Base-by-base conservation (phyloP, 352 stramenopile species). In the Stephanocyclus meneghinianus region DNA sequence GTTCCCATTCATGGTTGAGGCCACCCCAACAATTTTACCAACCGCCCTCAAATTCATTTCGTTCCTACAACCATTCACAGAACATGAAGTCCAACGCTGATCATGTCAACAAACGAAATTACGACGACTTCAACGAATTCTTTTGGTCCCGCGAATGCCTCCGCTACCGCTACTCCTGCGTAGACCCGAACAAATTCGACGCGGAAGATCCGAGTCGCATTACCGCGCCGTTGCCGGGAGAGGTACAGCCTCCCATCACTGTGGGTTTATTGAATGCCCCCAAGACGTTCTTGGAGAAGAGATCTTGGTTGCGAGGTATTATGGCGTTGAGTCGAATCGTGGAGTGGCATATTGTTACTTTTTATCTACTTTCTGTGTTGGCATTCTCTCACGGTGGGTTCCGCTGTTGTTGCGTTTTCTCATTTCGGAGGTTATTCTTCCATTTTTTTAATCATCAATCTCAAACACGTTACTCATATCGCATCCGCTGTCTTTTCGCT, bases 121-220 rank as follows among this genome's bases (percentile, higher is more conserved):
- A 99, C 48, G 97, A 99, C 55, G 97, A 99, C 79, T 98, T 99
- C 76, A 99, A 99, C 87, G 97, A 99, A 90, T 99, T 99, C 79
- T 99, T 99, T 81, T 99, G 97, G 97, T 97, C 92, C 18, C 90
- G 93, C n/a, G 86, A 93, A 1, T 99, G 97, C 75, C 90, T 99
- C 29, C 91, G 95, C 45, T 98, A 94, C 74, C 93, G 96, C 71
- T 98, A 98, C 89, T 97, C 96, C 67, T 92, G 95, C 69, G 80
- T 95, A 51, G 93, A 97, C n/a, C 80, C 87, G 15, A 71, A 73
- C 13, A 69, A 78, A 35, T 94, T 91, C 0, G 95, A 91, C 45
- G 61, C 13, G 42, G 72, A 67, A 69, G 75, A 70, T 44, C 42
- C 44, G 4, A 48, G 29, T 51, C 37, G 45, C n/a, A 45, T 81